Percentiles rank a stretch among this genome's conserved stretches.
Evolutionary conservation across 495 filamentous ascomycete genomes (phyloP).

Genomic region (Achaetomiella virescens): DNA sequence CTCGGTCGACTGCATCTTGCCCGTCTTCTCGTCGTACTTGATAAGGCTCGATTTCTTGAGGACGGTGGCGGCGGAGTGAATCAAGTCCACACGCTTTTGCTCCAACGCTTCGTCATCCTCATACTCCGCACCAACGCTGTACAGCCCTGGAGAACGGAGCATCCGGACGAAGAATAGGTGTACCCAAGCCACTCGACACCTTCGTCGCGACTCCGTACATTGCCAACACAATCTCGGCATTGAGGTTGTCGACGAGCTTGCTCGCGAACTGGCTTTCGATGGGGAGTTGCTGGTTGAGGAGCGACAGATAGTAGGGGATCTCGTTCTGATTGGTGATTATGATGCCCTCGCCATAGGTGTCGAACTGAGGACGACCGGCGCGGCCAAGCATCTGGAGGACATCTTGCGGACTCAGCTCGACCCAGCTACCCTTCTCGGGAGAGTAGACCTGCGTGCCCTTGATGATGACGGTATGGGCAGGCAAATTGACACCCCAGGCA

Average conservation of each 20-base stretch:
- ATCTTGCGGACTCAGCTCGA: constrained; percentile 95
- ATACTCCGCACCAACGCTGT: constrained; percentile 93
- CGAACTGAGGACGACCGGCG: constrained; percentile 92
- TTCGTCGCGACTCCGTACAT: constrained; percentile 87
- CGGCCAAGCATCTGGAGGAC: constrained; percentile 98
- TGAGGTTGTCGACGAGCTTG: constrained; percentile 92
- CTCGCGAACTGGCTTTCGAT: constrained; percentile 96
- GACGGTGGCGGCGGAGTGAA: constrained; percentile 86
- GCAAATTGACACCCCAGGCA: constrained; percentile 93
- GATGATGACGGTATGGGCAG: constrained; percentile 93
- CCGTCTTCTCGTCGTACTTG: constrained; percentile 93
- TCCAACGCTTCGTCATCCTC: constrained; percentile 86
- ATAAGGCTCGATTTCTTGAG: constrained; percentile 82
- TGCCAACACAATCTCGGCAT: constrained; percentile 92
- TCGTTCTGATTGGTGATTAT: constrained; percentile 95
- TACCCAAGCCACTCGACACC: constrained; percentile 98
- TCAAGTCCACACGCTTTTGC: constrained; percentile 91
- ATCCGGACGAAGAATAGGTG: constrained; percentile 97
- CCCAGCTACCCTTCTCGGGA: constrained; percentile 97
- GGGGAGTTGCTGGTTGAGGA: constrained; percentile 94
- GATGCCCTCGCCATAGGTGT: constrained; percentile 96
- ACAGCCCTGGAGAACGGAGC: constrained; percentile 91
- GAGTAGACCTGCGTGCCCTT: constrained; percentile 98
- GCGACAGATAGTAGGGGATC: constrained; percentile 92
- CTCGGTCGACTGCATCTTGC: constrained; percentile 84